Base-by-base conservation (phyloP, 345 rosid species). In the Dipteronia dyeriana region DNA sequence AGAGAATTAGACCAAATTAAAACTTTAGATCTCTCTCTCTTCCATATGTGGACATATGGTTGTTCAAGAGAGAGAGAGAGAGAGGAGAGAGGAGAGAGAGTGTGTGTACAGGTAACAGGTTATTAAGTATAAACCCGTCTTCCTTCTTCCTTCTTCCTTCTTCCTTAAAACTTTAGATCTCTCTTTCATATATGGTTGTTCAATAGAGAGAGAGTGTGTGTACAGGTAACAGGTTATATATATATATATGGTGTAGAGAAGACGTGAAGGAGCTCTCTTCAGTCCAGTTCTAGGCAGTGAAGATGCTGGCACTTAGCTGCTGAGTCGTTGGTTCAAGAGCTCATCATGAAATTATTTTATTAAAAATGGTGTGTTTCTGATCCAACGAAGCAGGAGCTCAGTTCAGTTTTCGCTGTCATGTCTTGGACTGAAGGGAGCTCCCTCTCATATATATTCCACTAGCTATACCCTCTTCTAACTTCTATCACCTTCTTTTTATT, bases 341-440 rank as follows among this genome's bases (percentile, higher is more conserved):
- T 78, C 85, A 82, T 80, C 85, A 62, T 70, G 62, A 57, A 57
- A 57, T 56, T 17, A 57, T n/a, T 10, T 6, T 9, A 19, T 2
- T 8, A 10, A 3, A 20, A 26, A 13, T 31, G 85, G 78, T 86
- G 82, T 64, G 84, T 76, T 84, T 73, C 59, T 84, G 85, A 82
- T 70, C 81, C 84, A 80, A 79, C 85, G 89, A 83, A 63, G 85
- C 85, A 73, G 89, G 85, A 82, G 89, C 89, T 86, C 72, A 31
- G 80, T 72, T 73, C 49, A 49, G 85, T 66, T 79, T 17, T 65
- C n/a, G 47, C 78, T 82, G 80, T 84, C 87, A 56, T 72, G 89
- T 62, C 89, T 84, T 86, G 89, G 89, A 86, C 87, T 86, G 89
- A 86, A 86, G 89, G 87, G 89, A 81, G 87, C 87, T 86, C 89